Evolutionary conservation across 257 asterid species (phyloP).

Genomic region (Scutellaria barbata): DNA sequence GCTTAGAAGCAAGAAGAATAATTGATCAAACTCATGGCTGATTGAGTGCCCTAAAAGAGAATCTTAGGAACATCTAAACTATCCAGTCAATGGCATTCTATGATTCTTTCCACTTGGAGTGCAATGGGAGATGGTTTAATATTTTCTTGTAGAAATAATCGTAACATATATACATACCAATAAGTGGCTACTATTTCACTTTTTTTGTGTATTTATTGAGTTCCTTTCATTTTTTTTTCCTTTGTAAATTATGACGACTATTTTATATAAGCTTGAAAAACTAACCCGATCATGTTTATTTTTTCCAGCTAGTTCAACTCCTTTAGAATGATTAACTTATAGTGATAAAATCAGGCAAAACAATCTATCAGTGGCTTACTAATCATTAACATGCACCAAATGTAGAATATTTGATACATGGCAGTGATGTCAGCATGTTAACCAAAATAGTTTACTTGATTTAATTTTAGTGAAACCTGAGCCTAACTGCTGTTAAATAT

Average conservation of each 20-base stretch:
- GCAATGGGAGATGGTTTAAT: background rate
- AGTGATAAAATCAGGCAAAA: background rate
- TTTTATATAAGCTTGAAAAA: background rate
- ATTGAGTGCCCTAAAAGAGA: conserved; percentile 1
- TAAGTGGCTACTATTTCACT: conserved; percentile 7
- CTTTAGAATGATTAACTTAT: background rate
- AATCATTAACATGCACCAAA: conserved; percentile 7
- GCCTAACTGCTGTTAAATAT: background rate
- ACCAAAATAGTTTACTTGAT: conserved; percentile 1
- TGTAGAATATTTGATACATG: conserved; percentile 8
- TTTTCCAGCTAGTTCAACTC: background rate
- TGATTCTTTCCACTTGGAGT: background rate
- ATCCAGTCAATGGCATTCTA: background rate
- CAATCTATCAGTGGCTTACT: conserved; percentile 3
- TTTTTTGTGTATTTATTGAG: background rate
- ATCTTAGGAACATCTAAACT: background rate
- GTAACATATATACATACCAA: background rate
- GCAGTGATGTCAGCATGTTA: conserved; percentile 9
- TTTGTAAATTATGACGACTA: background rate
- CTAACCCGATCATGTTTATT: conserved; percentile 4
- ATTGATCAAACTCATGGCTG: background rate
- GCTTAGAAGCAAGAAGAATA: background rate
- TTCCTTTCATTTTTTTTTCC: background rate
- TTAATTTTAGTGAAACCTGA: conserved; percentile 17
- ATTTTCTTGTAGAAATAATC: background rate